These are phyloP conservation scores for Neurospora sp. DNA, from an alignment of 495 filamentous ascomycete species.

Conservation along the genomic window DNA sequence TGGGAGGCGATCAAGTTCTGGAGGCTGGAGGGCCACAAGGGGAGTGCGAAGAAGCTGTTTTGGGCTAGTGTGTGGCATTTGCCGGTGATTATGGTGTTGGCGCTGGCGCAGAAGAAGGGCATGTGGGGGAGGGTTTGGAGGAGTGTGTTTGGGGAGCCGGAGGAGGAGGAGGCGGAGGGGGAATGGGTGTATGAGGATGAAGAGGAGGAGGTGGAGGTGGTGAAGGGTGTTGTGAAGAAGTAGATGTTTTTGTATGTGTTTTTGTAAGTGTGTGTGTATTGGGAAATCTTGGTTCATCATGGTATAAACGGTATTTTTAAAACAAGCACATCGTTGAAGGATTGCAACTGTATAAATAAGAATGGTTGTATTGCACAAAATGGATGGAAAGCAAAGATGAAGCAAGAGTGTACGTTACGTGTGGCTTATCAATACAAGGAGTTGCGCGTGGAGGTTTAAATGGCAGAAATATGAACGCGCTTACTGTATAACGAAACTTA, in stretches of 20 bases:
- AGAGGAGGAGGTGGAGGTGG: conserved; percentile 23
- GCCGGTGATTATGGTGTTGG: conserved; percentile 80
- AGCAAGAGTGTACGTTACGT: background rate
- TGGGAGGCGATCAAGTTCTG: conserved; percentile 77
- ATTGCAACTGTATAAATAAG: background rate
- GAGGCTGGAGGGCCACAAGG: conserved; percentile 63
- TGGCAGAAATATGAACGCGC: background rate
- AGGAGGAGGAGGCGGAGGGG: conserved; percentile 36
- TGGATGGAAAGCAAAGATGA: background rate
- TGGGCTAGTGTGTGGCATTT: conserved; percentile 98
- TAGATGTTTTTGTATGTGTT: background rate
- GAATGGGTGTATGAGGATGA: conserved; percentile 35
- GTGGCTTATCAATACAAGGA: no score
- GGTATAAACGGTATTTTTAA: background rate
- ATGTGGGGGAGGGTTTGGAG: conserved; percentile 80
- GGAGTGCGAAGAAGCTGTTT: conserved; percentile 76
- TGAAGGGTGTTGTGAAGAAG: conserved; percentile 1
- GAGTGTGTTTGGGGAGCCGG: conserved; percentile 47
- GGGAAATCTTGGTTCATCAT: background rate
- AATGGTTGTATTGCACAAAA: background rate
- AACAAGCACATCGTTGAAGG: background rate
- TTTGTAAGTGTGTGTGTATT: background rate
- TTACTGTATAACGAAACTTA: background rate
- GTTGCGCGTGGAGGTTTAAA: no score
- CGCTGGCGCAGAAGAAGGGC: conserved; percentile 89